Percentiles rank a stretch among this genome's conserved stretches.
phyloP scores from a whole-genome alignment of 768 basidiomycete species.

The Pleurotus eryngii region DNA sequence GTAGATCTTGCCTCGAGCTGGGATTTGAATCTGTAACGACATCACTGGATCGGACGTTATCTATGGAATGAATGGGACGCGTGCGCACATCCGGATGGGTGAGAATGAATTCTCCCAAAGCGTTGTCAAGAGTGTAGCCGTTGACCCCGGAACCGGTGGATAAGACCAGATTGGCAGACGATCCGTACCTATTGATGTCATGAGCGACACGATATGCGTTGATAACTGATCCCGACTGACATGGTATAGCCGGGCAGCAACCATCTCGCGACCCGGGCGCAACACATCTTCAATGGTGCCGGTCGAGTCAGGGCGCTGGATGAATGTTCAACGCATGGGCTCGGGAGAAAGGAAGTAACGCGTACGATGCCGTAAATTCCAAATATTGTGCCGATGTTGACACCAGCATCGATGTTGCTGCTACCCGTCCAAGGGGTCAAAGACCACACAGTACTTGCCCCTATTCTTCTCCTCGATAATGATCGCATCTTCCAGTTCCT shows the following conservation, averaged over 20 bases:
- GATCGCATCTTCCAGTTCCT: conserved; percentile 91
- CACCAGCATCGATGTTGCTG: conserved; percentile 98
- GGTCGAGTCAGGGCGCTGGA: conserved; percentile 67
- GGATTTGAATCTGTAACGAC: conserved; percentile 76
- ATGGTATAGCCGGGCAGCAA: conserved; percentile 96
- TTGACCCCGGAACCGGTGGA: conserved; percentile 95
- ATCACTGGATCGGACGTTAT: neutral
- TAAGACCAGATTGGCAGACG: conserved; percentile 93
- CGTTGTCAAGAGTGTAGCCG: conserved; percentile 94
- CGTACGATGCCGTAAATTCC: conserved; percentile 91
- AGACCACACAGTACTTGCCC: conserved; percentile 96
- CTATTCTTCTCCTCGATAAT: conserved; percentile 78
- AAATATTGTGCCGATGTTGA: conserved; percentile 97
- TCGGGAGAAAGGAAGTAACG: conserved; percentile 11
- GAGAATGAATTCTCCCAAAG: conserved; percentile 97
- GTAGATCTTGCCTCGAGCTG: conserved; percentile 95
- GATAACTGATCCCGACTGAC: conserved; percentile 40
- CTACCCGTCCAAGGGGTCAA: conserved; percentile 97
- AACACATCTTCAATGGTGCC: conserved; percentile 88
- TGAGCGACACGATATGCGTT: neutral
- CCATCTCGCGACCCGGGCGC: conserved; percentile 93
- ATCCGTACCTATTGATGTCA: conserved; percentile 61
- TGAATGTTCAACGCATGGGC: neutral
- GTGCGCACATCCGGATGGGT: conserved; percentile 87
- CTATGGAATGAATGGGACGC: neutral